A percentile compares a stretch with the other conserved stretches of the same genome.
Evolutionary conservation across 306 rosid genomes (phyloP).

Genomic region (Cucurbita moschata): DNA sequence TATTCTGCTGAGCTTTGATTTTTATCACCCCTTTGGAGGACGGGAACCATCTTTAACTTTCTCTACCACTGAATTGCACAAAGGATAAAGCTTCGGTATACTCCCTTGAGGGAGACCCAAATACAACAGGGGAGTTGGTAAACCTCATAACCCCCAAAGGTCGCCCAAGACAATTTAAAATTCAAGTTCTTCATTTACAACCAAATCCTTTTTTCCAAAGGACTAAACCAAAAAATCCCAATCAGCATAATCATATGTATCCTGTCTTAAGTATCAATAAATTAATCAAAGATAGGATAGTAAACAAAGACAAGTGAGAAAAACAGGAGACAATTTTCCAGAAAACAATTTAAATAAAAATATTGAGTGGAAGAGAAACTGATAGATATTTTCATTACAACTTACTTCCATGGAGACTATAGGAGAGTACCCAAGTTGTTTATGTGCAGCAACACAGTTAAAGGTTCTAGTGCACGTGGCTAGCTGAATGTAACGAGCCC

Average conservation of each 20-base stretch:
- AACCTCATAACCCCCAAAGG: no score
- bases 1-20: no score
- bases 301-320: not conserved
- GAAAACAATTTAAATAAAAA: not conserved
- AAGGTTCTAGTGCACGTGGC: conserved; percentile 55
- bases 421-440: conserved; percentile 54
- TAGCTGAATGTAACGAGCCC: conserved; percentile 38
- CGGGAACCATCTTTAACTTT: no score
- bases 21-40: no score
- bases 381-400: not conserved
- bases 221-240: not conserved
- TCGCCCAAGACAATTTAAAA: no score
- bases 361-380: not conserved
- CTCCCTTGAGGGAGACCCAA: no score
- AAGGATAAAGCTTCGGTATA: no score
- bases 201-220: not conserved
- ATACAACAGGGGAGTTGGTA: no score
- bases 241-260: not conserved
- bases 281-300: not conserved
- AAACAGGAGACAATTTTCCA: not conserved
- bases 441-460: conserved; percentile 49
- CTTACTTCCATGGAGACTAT: conserved; percentile 57
- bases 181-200: not conserved
- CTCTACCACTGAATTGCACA: no score
- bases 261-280: not conserved